These are phyloP conservation scores for Ceratocystiopsis minuta DNA, from an alignment of 2,329 filamentous ascomycete genomes.

Conservation along the genomic window DNA sequence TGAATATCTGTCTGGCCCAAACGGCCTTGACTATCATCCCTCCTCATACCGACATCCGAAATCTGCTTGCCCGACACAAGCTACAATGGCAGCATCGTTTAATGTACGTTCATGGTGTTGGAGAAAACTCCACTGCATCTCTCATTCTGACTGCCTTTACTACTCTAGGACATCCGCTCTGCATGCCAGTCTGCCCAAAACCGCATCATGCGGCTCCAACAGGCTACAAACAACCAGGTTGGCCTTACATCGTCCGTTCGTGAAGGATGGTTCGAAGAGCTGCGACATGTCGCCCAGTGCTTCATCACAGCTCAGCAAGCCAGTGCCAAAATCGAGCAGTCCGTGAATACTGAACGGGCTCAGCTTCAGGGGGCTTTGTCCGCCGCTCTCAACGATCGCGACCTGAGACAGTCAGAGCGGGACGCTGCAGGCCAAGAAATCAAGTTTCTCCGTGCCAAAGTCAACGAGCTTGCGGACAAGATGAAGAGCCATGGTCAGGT, in stretches of 20 bases:
- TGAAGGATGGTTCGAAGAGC: slow-evolving; percentile 6
- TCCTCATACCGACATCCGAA: too few relatives aligned
- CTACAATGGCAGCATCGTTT: background rate
- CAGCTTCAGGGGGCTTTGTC: slow-evolving; percentile 6
- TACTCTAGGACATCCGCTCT: slow-evolving; percentile 7
- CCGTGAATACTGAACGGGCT: slow-evolving; percentile 5
- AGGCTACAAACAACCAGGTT: slow-evolving; percentile 8
- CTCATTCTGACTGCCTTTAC: background rate
- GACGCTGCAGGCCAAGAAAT: slow-evolving; percentile 5
- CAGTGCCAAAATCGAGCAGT: slow-evolving; percentile 7
- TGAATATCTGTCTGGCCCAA: too few relatives aligned
- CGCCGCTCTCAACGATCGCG: slow-evolving; percentile 6
- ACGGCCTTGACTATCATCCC: too few relatives aligned
- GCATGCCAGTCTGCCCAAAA: slow-evolving; percentile 8
- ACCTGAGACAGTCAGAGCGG: slow-evolving; percentile 1
- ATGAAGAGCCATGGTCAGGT: background rate
- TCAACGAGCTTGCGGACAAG: slow-evolving; percentile 1
- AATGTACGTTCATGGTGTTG: background rate
- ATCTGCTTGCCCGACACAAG: too few relatives aligned
- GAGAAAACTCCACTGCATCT: too few relatives aligned
- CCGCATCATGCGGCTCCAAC: slow-evolving; percentile 10
- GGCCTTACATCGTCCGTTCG: slow-evolving; percentile 5
- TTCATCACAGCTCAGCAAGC: slow-evolving; percentile 9
- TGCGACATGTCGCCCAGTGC: slow-evolving; percentile 8
- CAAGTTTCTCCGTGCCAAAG: slow-evolving; percentile 3